A percentile compares a stretch with the other conserved stretches of the same genome.
Evolutionary conservation across 768 basidiomycete species (phyloP).

Genomic region (Russula compacta): DNA sequence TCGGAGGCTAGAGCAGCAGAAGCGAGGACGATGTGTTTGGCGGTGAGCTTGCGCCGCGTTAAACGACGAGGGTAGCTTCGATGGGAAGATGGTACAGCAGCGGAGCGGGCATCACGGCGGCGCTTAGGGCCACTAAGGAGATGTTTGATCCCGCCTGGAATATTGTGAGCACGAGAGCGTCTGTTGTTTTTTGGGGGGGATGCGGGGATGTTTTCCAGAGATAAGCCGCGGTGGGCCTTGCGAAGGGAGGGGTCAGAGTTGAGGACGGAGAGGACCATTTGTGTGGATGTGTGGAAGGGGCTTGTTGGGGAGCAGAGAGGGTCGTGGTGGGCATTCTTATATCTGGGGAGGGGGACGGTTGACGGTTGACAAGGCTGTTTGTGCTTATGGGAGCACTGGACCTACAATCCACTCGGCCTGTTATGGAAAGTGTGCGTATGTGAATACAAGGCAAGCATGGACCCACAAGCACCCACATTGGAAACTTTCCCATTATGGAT

Average conservation of each 20-base stretch:
- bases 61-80: not conserved
- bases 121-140: conserved; percentile 14
- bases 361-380: too few species aligned
- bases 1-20: not conserved
- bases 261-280: conserved; percentile 14
- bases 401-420: not conserved
- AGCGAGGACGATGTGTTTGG: not conserved
- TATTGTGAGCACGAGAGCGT: conserved; percentile 13
- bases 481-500: conserved; percentile 6
- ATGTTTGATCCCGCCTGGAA: conserved; percentile 11
- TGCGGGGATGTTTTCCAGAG: not conserved
- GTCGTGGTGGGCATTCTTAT: conserved; percentile 5
- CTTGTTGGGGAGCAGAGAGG: not conserved
- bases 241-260: conserved; percentile 2
- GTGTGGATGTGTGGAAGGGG: not conserved
- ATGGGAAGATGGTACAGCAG: not conserved
- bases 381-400: conserved; percentile 1
- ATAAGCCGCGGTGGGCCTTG: not conserved
- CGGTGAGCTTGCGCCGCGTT: not conserved
- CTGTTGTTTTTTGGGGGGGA: not conserved
- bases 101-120: not conserved
- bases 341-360: not conserved
- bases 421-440: not conserved
- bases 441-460: not conserved
- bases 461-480: not conserved